phyloP scores from a whole-genome alignment of 306 rosid species.

The Medicago lupulina region DNA sequence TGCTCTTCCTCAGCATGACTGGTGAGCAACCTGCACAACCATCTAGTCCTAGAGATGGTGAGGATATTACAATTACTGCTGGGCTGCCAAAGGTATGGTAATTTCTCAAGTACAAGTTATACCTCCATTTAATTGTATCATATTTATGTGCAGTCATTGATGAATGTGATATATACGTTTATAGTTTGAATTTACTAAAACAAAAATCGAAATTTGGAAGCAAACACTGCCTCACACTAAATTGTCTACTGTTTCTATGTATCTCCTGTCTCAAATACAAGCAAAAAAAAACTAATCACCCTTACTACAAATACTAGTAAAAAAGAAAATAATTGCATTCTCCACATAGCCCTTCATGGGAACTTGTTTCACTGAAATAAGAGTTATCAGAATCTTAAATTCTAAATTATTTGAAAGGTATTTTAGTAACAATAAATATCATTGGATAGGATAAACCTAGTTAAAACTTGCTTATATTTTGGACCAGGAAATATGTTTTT shows the following conservation, averaged over 20 bases:
- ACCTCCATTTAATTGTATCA: constrained; percentile 31
- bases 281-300: neutral
- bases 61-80: constrained; percentile 70
- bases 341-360: neutral
- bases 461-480: neutral
- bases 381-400: neutral
- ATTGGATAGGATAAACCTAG: neutral
- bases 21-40: constrained; percentile 79
- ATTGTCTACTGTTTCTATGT: constrained; percentile 22
- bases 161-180: constrained; percentile 7
- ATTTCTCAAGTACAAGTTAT: constrained; percentile 37
- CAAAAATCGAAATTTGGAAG: constrained; percentile 5
- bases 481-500: neutral
- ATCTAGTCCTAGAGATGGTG: constrained; percentile 97
- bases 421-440: neutral
- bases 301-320: neutral
- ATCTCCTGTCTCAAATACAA: neutral
- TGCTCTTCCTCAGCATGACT: constrained; percentile 75
- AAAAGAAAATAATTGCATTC: neutral
- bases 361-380: constrained; percentile 4
- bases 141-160: constrained; percentile 28
- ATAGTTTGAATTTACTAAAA: constrained; percentile 33
- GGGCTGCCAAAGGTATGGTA: constrained; percentile 82
- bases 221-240: neutral
- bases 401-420: neutral